Evolutionary conservation across 2,329 filamentous ascomycete species (phyloP).

Genomic region (Calonectria multiphialidica): DNA sequence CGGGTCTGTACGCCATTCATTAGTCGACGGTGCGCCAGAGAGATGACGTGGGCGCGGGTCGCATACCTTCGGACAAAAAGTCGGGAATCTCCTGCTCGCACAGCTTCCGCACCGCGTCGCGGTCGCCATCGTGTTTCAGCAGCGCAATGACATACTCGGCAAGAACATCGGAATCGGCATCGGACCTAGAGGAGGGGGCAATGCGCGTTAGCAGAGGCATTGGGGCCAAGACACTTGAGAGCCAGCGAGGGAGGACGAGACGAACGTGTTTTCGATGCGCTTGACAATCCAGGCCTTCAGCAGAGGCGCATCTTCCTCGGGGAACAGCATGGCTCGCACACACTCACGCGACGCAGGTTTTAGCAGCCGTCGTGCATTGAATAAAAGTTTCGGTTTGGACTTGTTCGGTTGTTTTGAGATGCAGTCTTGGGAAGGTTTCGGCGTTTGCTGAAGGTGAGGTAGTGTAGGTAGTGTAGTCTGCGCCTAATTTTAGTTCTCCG

Average conservation of each 20-base stretch:
- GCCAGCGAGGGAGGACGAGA: conserved; percentile 31
- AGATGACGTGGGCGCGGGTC: neutral
- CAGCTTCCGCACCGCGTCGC: conserved; percentile 72
- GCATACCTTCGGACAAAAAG: conserved; percentile 75
- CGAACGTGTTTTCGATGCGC: conserved; percentile 80
- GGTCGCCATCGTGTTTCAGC: conserved; percentile 76
- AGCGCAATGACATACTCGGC: conserved; percentile 88
- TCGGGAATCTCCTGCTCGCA: conserved; percentile 81
- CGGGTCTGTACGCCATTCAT: conserved; percentile 45
- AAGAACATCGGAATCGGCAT: conserved; percentile 84
- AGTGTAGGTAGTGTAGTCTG: too few relatives aligned
- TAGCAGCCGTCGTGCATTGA: conserved; percentile 17
- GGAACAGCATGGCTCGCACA: conserved; percentile 66
- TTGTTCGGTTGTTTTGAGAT: neutral
- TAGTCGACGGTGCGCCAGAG: conserved; percentile 15
- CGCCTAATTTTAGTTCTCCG: conserved; percentile 32
- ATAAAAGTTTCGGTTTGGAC: neutral
- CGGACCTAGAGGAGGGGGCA: conserved; percentile 66
- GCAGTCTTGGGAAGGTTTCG: conserved; percentile 15
- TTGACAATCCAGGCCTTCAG: conserved; percentile 85
- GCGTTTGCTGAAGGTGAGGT: conserved; percentile 19
- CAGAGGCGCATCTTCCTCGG: conserved; percentile 70
- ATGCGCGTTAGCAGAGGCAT: conserved; percentile 22
- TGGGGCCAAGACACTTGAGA: conserved; percentile 18
- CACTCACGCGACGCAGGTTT: neutral